These are phyloP conservation scores for Penicillium fimorum DNA, from an alignment of 495 filamentous ascomycete species.

Conservation along the genomic window DNA sequence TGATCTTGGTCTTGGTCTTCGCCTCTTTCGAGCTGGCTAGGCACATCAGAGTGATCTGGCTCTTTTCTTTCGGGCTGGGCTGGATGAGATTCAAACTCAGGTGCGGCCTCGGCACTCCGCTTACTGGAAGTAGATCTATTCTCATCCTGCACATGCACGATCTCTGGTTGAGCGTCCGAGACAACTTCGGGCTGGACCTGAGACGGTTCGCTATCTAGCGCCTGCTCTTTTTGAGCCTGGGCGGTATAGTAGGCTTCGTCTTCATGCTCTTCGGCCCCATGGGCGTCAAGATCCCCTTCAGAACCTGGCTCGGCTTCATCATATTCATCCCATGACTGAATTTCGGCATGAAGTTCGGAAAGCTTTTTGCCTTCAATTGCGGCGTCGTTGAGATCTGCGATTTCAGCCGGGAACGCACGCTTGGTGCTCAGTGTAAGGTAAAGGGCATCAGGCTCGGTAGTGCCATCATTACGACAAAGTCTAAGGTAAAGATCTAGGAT, in stretches of 20 bases:
- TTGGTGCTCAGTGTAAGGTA: slow-evolving; percentile 54
- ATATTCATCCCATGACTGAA: slow-evolving; percentile 43
- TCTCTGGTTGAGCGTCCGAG: slow-evolving; percentile 3
- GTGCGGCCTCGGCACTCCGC: background rate
- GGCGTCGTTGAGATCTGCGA: slow-evolving; percentile 51
- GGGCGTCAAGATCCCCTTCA: slow-evolving; percentile 14
- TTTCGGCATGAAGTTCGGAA: slow-evolving; percentile 53
- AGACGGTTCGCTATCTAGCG: background rate
- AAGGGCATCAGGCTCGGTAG: slow-evolving; percentile 52
- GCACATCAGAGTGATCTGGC: background rate
- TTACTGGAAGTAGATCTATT: background rate
- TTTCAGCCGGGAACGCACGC: slow-evolving; percentile 38
- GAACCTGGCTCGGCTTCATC: slow-evolving; percentile 28
- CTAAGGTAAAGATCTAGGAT: slow-evolving; percentile 58
- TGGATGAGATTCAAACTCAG: background rate
- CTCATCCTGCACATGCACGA: slow-evolving; percentile 7
- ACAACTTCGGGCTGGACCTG: slow-evolving; percentile 9
- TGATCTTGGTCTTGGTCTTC: slow-evolving; percentile 17
- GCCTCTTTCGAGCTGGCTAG: background rate
- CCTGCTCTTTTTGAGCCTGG: slow-evolving; percentile 13
- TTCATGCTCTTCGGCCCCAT: slow-evolving; percentile 12
- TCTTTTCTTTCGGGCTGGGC: slow-evolving; percentile 2
- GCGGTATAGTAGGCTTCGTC: slow-evolving; percentile 9
- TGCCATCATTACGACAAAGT: slow-evolving; percentile 60
- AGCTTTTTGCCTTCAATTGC: slow-evolving; percentile 59